A percentile compares a stretch with the other conserved stretches of the same genome.
phyloP scores from a whole-genome alignment of 768 basidiomycete genomes.

The Glaciozyma antarctica region DNA sequence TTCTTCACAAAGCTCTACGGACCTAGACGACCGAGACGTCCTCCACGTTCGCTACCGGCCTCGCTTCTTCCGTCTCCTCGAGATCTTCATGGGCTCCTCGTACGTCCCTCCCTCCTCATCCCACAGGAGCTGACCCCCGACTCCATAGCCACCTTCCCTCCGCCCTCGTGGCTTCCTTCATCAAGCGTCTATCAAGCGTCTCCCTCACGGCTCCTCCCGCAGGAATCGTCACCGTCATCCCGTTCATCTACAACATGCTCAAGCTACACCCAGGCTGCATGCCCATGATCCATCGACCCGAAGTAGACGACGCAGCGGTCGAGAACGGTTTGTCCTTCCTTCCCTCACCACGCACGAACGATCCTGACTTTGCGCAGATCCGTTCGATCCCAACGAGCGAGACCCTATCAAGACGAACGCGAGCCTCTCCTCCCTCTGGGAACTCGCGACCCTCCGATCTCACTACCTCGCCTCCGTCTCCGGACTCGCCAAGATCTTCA shows the following conservation, averaged over 20 bases:
- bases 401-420: conserved; percentile 72
- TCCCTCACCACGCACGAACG: background rate
- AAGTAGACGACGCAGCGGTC: conserved; percentile 20
- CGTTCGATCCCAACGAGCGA: conserved; percentile 56
- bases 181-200: conserved; percentile 79
- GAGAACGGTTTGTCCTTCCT: conserved; percentile 19
- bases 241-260: conserved; percentile 87
- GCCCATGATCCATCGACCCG: conserved; percentile 73
- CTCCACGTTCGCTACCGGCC: conserved; percentile 87
- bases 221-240: conserved; percentile 79
- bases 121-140: background rate
- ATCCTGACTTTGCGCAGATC: conserved; percentile 45
- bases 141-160: conserved; percentile 66
- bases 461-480: conserved; percentile 85
- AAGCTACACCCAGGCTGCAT: conserved; percentile 85
- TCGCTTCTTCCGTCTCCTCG: conserved; percentile 85
- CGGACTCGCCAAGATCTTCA: conserved; percentile 75
- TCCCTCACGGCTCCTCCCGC: conserved; percentile 79
- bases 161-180: conserved; percentile 83
- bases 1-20: conserved; percentile 89
- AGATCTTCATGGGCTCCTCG: conserved; percentile 86
- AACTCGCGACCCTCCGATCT: conserved; percentile 62
- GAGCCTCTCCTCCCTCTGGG: conserved; percentile 84
- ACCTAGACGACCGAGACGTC: conserved; percentile 74
- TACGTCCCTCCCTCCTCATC: conserved; percentile 40